Evolutionary conservation across 129 eudicot genomes (phyloP), one percentile per base, ranked within the genome.

Genomic region (Lactuca saligna): DNA sequence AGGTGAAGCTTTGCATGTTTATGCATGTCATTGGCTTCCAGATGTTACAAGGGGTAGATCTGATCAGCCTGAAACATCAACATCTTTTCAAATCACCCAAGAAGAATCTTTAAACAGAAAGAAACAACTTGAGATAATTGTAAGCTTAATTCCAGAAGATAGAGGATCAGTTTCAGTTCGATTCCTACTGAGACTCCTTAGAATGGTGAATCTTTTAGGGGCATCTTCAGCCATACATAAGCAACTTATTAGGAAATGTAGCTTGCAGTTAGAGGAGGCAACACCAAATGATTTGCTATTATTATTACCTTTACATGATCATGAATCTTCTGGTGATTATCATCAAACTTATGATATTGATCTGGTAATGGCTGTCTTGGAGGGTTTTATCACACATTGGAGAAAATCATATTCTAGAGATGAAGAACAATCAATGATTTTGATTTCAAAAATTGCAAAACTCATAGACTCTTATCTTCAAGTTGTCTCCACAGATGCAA

Each of bases 1-100:
- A 11, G 51, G 51, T 46, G 51, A 46, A 46, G 51, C 51, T 46
- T 46, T 46, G 4, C 51, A 46, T 46, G 51, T 46, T 11, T 91
- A 91, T 29, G 81, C 95, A 6, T 76, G 80, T 64, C 87, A 83
- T 44, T 85, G 95, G 95, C 87, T 91, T 67, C 89, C 80, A 31
- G 83, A 81, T 32, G 70, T 73, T 34, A 72, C 58, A 48, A 81
- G 59, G 35, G 49, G 17, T 69, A 75, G 65, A 41, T 34, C 61
- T 29, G 13, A 42, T 5, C 66, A 73, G 33, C 55, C 73, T 0
- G 87, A 84, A 64, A 74, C 81, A 31, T 80, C 85, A 20, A 51
- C 75, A 31, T 31, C 80, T 57, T 63, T 82, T 57, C 58, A 46
- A 68, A 53, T 44, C 33, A 69, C 55, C 29, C 48, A 69, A 51